Evolutionary conservation across 352 stramenopile genomes (phyloP), one percentile per base, ranked within the genome.

Genomic region (Phytophthora pluvialis): DNA sequence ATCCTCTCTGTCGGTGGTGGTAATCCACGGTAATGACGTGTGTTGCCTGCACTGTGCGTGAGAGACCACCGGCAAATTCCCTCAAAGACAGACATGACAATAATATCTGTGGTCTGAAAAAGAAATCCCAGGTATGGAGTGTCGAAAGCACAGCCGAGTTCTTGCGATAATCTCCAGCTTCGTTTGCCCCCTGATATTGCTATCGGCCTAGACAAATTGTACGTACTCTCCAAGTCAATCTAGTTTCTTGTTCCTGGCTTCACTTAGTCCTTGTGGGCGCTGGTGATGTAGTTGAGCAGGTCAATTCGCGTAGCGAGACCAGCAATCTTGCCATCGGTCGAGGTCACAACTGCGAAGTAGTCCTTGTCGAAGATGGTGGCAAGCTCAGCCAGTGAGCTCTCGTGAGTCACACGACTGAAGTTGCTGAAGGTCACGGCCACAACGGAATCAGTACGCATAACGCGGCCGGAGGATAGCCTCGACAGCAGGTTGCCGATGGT

Each of bases 251-350:
- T 13, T 25, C 11, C 26, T 16, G 8, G 43, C 29, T 15, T 16
- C 3, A 26, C 25, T 55, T 72, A 70, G 21, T 73, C 65, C 28
- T 67, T 57, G 53, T 60, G 50, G 5, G 55, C 60, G 38, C 46
- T 79, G 8, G 91, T 94, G 71, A 98, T 97, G 81, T 94, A 98
- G 71, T 98, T 97, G 61, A 99, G 81, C 56, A 99, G 77, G 75
- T 99, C 96, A 76, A 99, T 98, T 21, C 96, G 78, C 54, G 94
- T 98, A 31, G 98, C 95, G 47, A 99, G 93, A 25, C 95, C 95
- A 45, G 86, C 91, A 59, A 98, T 88, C 60, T 85, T 80, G 47
- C 72, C 73, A 55, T 88, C 84, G 18, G 72, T 79, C n/a, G 77
- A 72, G 25, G 81, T 88, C 33, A 99, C 90, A 47, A 99, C 78